Evolutionary conservation across 1,284 basidiomycete genomes (phyloP).

Genomic region (Cystobasidium sp.): DNA sequence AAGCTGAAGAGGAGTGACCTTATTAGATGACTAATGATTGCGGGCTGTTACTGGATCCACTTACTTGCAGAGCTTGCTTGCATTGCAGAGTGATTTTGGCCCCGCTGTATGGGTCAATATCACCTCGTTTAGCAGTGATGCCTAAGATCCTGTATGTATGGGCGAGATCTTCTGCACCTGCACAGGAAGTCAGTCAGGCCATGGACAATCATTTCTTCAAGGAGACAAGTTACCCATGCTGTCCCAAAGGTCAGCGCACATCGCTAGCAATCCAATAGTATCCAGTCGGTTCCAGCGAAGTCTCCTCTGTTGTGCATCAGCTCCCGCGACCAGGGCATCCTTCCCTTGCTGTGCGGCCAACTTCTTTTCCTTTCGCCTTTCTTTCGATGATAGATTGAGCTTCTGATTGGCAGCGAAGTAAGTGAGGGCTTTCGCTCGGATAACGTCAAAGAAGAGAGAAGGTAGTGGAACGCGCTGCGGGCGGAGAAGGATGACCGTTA

Average conservation of each 20-base stretch:
- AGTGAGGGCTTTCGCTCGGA: conserved; percentile 32
- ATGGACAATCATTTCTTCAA: background rate
- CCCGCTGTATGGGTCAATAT: conserved; percentile 25
- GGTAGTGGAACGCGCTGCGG: conserved; percentile 36
- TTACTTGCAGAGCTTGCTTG: conserved; percentile 10
- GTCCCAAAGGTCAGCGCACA: conserved; percentile 24
- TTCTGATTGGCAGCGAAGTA: conserved; percentile 20
- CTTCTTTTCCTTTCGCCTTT: conserved; percentile 40
- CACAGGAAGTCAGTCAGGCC: background rate
- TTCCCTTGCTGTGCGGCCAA: conserved; percentile 29
- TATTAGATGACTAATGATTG: background rate
- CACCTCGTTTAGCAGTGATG: conserved; percentile 3
- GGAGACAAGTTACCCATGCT: conserved; percentile 6
- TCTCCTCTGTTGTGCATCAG: conserved; percentile 29
- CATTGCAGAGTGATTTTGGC: conserved; percentile 3
- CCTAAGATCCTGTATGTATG: conserved; percentile 3
- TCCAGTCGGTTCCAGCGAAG: conserved; percentile 40
- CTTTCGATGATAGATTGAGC: conserved; percentile 29
- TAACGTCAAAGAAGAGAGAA: conserved; percentile 8
- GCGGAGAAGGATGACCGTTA: background rate
- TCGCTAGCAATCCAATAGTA: conserved; percentile 18
- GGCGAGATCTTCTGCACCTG: conserved; percentile 17
- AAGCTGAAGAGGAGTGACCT: background rate
- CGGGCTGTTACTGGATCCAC: background rate
- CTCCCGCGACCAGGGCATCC: conserved; percentile 9